Percentiles rank a stretch among this genome's conserved stretches.
phyloP scores from a whole-genome alignment of 2,329 filamentous ascomycete genomes.

The Talaromyces sp. region DNA sequence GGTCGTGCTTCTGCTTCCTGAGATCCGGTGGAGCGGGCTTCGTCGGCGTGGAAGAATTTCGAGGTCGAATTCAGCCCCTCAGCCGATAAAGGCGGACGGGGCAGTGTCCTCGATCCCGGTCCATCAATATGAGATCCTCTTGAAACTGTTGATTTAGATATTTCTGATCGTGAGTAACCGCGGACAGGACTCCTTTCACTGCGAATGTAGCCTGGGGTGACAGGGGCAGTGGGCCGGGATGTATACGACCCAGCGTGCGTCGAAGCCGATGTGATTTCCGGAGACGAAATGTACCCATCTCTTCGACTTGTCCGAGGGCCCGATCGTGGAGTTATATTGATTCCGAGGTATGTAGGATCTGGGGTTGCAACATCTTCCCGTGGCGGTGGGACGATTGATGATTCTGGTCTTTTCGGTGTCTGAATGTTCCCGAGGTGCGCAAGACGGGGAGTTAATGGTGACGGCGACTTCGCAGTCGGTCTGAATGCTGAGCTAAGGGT shows the following conservation, averaged over 20 bases:
- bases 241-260: conserved; percentile 27
- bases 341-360: conserved; percentile 56
- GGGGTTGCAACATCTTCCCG: conserved; percentile 55
- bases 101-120: conserved; percentile 25
- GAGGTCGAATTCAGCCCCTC: conserved; percentile 40
- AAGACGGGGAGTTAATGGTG: conserved; percentile 59
- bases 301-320: conserved; percentile 68
- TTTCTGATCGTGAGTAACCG: conserved; percentile 28
- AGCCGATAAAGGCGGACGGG: conserved; percentile 34
- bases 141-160: conserved; percentile 32
- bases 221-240: conserved; percentile 28
- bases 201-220: conserved; percentile 26
- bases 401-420: conserved; percentile 32
- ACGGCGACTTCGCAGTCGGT: conserved; percentile 48
- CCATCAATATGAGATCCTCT: conserved; percentile 39
- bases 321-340: conserved; percentile 75
- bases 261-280: conserved; percentile 49
- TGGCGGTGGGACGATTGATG: conserved; percentile 35
- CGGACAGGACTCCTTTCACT: conserved; percentile 37
- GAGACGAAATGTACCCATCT: conserved; percentile 66
- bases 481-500: conserved; percentile 62
- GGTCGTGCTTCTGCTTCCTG: conserved; percentile 30
- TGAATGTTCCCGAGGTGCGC: conserved; percentile 40
- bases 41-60: conserved; percentile 92
- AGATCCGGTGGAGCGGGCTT: conserved; percentile 57